Conservation (phyloP, 2,329 filamentous ascomycete species). For the Metarhizium humberi region DNA sequence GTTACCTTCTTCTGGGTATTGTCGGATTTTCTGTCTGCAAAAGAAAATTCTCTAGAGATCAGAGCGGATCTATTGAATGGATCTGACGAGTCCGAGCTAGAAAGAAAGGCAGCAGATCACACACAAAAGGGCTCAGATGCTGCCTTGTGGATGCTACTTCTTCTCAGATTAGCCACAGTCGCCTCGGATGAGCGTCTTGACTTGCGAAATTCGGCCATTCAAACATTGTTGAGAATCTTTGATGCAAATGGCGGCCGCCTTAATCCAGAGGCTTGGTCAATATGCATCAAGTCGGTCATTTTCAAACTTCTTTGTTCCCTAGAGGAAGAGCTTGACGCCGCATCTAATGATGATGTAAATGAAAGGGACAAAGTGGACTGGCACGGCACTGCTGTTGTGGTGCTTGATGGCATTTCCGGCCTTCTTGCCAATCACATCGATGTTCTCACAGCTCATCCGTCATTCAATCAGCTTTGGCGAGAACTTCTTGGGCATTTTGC, state of each 20-base stretch:
- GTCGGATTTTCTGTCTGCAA: constrained; percentile 71
- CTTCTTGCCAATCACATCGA: constrained; percentile 71
- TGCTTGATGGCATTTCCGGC: constrained; percentile 62
- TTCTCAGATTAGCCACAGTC: constrained; percentile 62
- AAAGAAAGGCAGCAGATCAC: constrained; percentile 48
- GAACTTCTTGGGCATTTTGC: constrained; percentile 63
- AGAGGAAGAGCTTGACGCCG: constrained; percentile 41
- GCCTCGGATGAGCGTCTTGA: constrained; percentile 65
- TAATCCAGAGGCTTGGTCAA: constrained; percentile 68
- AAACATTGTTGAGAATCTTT: constrained; percentile 84
- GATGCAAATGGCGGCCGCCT: constrained; percentile 82
- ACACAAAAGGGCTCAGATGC: constrained; percentile 54
- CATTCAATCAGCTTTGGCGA: constrained; percentile 67
- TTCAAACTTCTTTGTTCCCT: constrained; percentile 69
- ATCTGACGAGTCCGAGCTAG: constrained; percentile 40
- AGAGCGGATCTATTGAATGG: constrained; percentile 46
- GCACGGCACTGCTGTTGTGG: constrained; percentile 66
- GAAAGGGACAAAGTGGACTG: constrained; percentile 46
- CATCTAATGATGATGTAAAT: constrained; percentile 27
- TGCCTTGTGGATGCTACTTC: constrained; percentile 69
- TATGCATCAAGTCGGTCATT: constrained; percentile 72
- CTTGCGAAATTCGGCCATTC: constrained; percentile 77
- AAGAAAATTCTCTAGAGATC: constrained; percentile 48
- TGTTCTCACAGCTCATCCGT: constrained; percentile 53
- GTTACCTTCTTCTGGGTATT: constrained; percentile 95